phyloP scores from a whole-genome alignment of 768 basidiomycete species.

The Sarcodon aspratus region DNA sequence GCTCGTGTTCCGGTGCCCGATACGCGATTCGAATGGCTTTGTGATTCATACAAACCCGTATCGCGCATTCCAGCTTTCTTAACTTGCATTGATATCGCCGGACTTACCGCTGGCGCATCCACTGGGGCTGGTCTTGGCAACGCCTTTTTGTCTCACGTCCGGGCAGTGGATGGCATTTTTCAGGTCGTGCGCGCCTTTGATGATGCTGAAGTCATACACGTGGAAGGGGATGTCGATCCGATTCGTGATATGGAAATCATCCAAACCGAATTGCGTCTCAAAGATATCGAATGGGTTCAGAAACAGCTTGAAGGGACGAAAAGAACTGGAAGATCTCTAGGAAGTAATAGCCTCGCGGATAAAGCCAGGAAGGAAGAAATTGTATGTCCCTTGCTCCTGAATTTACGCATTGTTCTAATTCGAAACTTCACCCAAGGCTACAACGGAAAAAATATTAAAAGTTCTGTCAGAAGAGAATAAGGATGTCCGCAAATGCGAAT shows the following conservation, averaged over 20 bases:
- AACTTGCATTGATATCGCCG: slow-evolving; percentile 98
- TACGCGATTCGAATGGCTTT: slow-evolving; percentile 89
- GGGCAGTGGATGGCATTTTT: slow-evolving; percentile 98
- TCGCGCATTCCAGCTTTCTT: slow-evolving; percentile 87
- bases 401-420: slow-evolving; percentile 1
- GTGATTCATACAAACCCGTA: slow-evolving; percentile 79
- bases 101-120: slow-evolving; percentile 93
- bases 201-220: slow-evolving; percentile 98
- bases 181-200: slow-evolving; percentile 97
- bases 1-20: slow-evolving; percentile 96
- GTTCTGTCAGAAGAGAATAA: slow-evolving; percentile 68
- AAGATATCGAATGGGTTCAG: slow-evolving; percentile 99
- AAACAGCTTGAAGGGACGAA: slow-evolving; percentile 76
- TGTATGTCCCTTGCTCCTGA: slow-evolving; percentile 28
- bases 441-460: slow-evolving; percentile 77
- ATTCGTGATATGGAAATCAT: slow-evolving; percentile 97
- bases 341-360: slow-evolving; percentile 73
- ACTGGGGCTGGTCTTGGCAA: slow-evolving; percentile 98
- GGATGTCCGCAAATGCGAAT: slow-evolving; percentile 88
- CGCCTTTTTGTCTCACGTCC: slow-evolving; percentile 93
- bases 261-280: slow-evolving; percentile 83
- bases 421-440: slow-evolving; percentile 38
- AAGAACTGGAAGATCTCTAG: slow-evolving; percentile 61
- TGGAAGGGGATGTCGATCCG: slow-evolving; percentile 96
- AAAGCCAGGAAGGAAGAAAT: slow-evolving; percentile 96